Percentiles rank a stretch among this genome's conserved stretches.
Conservation (phyloP, 768 basidiomycete species). For the Glaciozyma antarctica region DNA sequence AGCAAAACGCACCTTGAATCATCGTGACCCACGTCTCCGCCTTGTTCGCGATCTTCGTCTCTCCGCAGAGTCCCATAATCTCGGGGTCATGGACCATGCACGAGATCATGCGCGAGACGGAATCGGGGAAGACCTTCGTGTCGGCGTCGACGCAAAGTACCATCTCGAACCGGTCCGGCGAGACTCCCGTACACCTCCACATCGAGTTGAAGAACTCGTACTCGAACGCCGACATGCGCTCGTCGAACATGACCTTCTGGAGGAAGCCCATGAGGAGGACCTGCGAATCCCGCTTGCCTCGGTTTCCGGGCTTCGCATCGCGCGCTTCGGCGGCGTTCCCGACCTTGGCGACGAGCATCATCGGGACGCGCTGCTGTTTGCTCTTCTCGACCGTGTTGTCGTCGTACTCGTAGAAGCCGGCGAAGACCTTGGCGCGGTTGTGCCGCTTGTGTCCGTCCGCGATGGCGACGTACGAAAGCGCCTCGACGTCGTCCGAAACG, state of each 20-base stretch:
- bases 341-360: constrained; percentile 88
- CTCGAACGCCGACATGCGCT: constrained; percentile 98
- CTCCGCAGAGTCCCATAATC: constrained; percentile 98
- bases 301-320: constrained; percentile 91
- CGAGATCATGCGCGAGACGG: constrained; percentile 85
- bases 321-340: constrained; percentile 83
- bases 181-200: constrained; percentile 89
- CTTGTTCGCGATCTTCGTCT: constrained; percentile 99
- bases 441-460: constrained; percentile 99
- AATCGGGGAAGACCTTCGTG: constrained; percentile 92
- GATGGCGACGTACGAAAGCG: constrained; percentile 94
- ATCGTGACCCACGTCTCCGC: constrained; percentile 97
- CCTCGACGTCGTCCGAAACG: constrained; percentile 68
- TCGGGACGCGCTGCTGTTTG: constrained; percentile 94
- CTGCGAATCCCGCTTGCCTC: constrained; percentile 97
- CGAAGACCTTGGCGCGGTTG: constrained; percentile 98
- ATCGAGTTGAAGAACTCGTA: constrained; percentile 99
- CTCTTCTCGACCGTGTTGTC: constrained; percentile 74
- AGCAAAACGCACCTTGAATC: constrained; percentile 80
- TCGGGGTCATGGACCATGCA: constrained; percentile 96
- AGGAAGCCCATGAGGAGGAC: constrained; percentile 95
- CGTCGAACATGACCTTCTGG: constrained; percentile 99
- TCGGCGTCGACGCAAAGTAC: constrained; percentile 49
- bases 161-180: constrained; percentile 89
- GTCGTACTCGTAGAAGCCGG: constrained; percentile 94